phyloP scores from a whole-genome alignment of 768 basidiomycete genomes.

The Boletus bicolor region DNA sequence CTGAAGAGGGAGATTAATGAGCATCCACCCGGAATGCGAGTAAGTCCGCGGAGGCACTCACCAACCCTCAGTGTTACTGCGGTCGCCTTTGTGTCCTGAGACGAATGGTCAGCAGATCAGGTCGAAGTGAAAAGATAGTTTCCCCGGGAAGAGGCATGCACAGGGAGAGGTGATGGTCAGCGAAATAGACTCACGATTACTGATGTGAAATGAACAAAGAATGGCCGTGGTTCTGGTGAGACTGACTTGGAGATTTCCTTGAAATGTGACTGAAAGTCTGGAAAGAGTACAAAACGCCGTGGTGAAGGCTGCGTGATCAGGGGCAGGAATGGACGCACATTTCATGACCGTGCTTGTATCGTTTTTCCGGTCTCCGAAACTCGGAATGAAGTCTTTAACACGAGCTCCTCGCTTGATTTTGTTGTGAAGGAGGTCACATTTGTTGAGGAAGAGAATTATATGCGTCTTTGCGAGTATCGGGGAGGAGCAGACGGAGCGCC shows the following conservation, averaged over 20 bases:
- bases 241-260: conserved; percentile 63
- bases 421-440: conserved; percentile 68
- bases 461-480: conserved; percentile 61
- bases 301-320: conserved; percentile 8
- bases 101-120: conserved; percentile 9
- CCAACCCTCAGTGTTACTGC: conserved; percentile 68
- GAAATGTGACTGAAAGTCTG: conserved; percentile 81
- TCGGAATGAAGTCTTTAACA: conserved; percentile 68
- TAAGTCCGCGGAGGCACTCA: conserved; percentile 30
- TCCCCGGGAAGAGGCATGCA: conserved; percentile 6
- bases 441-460: conserved; percentile 55
- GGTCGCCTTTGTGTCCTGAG: conserved; percentile 71
- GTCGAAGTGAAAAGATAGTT: neutral
- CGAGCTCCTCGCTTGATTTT: conserved; percentile 67
- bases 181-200: conserved; percentile 57
- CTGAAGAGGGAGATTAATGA: conserved; percentile 30
- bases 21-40: neutral
- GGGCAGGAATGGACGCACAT: conserved; percentile 46
- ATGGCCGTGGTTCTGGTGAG: conserved; percentile 63
- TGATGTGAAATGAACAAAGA: conserved; percentile 72
- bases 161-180: neutral
- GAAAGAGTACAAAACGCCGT: neutral
- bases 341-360: conserved; percentile 64
- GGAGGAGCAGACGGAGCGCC: conserved; percentile 71
- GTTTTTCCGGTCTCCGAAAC: conserved; percentile 71